These are phyloP conservation scores for Podospora comata DNA, from an alignment of 495 filamentous ascomycete genomes.

Conservation along the genomic window DNA sequence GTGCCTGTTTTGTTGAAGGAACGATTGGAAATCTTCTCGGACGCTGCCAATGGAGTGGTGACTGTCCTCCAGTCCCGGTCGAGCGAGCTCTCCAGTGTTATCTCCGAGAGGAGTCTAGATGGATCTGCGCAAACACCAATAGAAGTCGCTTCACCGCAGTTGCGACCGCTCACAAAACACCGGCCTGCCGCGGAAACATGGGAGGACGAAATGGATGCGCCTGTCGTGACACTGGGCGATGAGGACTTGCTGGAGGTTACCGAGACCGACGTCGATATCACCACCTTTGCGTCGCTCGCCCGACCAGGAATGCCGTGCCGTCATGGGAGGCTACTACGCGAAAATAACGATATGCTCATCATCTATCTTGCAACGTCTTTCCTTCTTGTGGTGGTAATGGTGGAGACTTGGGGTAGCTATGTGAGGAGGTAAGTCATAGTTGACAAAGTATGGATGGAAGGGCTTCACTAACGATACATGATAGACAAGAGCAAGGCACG, in stretches of 20 bases:
- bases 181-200: not conserved
- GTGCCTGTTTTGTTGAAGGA: constrained; percentile 3
- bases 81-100: not conserved
- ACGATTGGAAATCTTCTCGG: constrained; percentile 9
- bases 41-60: not conserved
- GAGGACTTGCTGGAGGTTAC: constrained; percentile 15
- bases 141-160: not conserved
- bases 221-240: constrained; percentile 18
- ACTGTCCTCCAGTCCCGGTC: constrained; percentile 1
- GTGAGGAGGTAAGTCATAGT: not conserved
- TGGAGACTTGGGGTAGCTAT: constrained; percentile 36
- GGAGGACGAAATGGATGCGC: not conserved
- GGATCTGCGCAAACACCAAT: not conserved
- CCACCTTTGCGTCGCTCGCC: constrained; percentile 4
- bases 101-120: not conserved
- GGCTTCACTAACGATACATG: not conserved
- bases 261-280: constrained; percentile 3
- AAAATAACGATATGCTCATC: constrained; percentile 42
- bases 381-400: constrained; percentile 32
- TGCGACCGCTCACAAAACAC: constrained; percentile 13
- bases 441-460: not conserved
- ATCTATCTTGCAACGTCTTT: constrained; percentile 36
- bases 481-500: constrained; percentile 15
- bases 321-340: constrained; percentile 17
- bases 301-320: constrained; percentile 16